Evolutionary conservation across 768 basidiomycete species (phyloP), one percentile per base, ranked within the genome.

Genomic region (Kwoniella sp.): DNA sequence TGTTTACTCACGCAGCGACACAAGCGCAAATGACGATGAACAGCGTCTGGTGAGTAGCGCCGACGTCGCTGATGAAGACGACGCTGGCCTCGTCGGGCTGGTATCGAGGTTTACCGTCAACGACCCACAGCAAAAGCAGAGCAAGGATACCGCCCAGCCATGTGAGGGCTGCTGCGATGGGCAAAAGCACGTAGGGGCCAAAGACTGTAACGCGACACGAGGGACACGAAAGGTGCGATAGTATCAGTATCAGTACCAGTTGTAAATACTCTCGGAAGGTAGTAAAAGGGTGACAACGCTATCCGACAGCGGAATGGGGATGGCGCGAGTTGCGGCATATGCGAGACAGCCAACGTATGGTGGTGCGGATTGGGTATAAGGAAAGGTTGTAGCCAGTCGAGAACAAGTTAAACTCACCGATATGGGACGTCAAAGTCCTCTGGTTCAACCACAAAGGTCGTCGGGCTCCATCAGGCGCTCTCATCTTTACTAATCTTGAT

Each of bases 41-140:
- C 2, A 79, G 67, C 28, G 61, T 69, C 61, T 76, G 63, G 64
- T 63, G 26, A 15, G 56, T 52, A 12, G 75, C 80, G 26, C 81
- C 81, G 13, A 81, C 76, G 73, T 83, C 80, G 26, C 73, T 76
- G 61, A 82, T 80, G 64, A 80, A 83, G 13, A 81, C 76, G 5
- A 77, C 76, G 26, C 29, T 63, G 1, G 78, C 76, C 51, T 79
- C 77, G 34, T 79, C 78, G 2, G 64, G 61, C 41, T 67, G 25
- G 57, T 81, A 81, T 31, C 72, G 58, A 0, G 79, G 79, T 58
- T 80, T 81, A 7, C 78, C 75, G 12, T 41, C 61, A 13, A 53
- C 25, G 3, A 74, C 78, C 79, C 81, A 81, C 13, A 80, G 52
- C 1, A 66, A 60, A 22, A 81, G 34, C 55, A 81, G 22, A 17